Evolutionary conservation across 306 rosid genomes (phyloP), one percentile per base, ranked within the genome.

Genomic region (Rosa rugosa): DNA sequence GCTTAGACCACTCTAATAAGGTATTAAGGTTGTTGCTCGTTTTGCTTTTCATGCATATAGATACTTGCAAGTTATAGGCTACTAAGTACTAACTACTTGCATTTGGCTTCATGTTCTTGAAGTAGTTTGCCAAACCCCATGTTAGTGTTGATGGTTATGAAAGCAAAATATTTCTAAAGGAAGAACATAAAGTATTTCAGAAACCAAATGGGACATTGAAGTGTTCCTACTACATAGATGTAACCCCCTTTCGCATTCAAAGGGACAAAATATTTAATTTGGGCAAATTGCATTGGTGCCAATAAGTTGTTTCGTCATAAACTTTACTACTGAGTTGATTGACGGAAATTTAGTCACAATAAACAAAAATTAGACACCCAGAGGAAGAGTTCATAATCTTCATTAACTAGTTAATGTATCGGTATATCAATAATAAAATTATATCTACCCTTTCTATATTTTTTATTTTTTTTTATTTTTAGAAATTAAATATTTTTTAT

Each of bases 111-210:
- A 8, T 56, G n/a, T 8, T 57, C 31, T 57, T 22, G 13, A n/a
- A 22, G 31, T 9, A 22, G 5, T 57, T 57, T 22, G 64, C 6
- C 6, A 57, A 0, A n/a, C 38, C 18, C 66, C 66, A 23, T 4
- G 40, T 63, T 31, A 65, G 2, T 75, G 27, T 42, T 17, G 64
- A 42, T 25, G 69, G 38, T 4, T 17, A 25, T 40, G 69, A 77
- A 73, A 73, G 79, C 79, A 73, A 73, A 66, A 75, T 25, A 56
- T 14, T 23, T 42, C 23, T 41, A 27, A 71, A 34, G 13, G 49
- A 69, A 1, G 47, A 72, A 46, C 59, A 31, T 20, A 65, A 73
- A 66, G 79, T 25, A 54, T 8, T 23, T 42, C 23, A 23, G 16
- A 16, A 50, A 45, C 51, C 47, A 67, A 56, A 62, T 14, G 63